These are phyloP conservation scores for Papiliotrema flavescens DNA, from an alignment of 1,284 basidiomycete species.

Conservation along the genomic window DNA sequence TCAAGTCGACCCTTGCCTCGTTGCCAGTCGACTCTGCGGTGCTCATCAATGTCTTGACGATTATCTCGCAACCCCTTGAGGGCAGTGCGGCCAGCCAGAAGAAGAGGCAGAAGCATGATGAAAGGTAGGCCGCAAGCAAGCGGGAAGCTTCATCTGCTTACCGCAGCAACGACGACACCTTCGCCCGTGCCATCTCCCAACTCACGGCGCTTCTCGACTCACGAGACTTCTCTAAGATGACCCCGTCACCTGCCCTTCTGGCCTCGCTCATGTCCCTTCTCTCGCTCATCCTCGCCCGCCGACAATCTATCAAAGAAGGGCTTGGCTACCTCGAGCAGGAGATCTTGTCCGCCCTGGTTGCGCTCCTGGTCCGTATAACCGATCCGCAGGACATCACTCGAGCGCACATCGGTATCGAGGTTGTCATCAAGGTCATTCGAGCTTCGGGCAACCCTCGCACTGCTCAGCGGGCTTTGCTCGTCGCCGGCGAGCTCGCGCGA, in stretches of 20 bases:
- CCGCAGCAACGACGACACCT: background rate
- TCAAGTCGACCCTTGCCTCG: conserved; percentile 22
- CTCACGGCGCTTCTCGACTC: conserved; percentile 70
- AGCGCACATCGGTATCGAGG: conserved; percentile 59
- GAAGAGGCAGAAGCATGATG: conserved; percentile 35
- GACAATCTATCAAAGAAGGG: conserved; percentile 53
- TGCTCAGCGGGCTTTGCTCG: conserved; percentile 86
- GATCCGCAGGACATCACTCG: conserved; percentile 37
- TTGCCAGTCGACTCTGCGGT: conserved; percentile 23
- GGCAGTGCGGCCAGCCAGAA: conserved; percentile 12
- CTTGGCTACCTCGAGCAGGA: conserved; percentile 80
- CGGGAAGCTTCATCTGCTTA: background rate
- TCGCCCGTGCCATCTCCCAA: conserved; percentile 49
- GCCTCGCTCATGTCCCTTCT: conserved; percentile 71
- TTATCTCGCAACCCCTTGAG: conserved; percentile 27
- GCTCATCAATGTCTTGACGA: conserved; percentile 8
- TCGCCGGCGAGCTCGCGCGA: conserved; percentile 78
- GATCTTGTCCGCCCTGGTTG: conserved; percentile 75
- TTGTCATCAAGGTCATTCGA: conserved; percentile 84
- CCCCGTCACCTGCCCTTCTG: conserved; percentile 68
- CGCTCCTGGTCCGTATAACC: conserved; percentile 60
- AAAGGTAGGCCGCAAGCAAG: conserved; percentile 3
- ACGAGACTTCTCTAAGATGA: conserved; percentile 60
- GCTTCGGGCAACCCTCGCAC: conserved; percentile 89
- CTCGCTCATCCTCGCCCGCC: conserved; percentile 60